These are phyloP conservation scores for Cymbopogon citratus DNA, from an alignment of 176 grass and related monocot genomes.

Conservation along the genomic window DNA sequence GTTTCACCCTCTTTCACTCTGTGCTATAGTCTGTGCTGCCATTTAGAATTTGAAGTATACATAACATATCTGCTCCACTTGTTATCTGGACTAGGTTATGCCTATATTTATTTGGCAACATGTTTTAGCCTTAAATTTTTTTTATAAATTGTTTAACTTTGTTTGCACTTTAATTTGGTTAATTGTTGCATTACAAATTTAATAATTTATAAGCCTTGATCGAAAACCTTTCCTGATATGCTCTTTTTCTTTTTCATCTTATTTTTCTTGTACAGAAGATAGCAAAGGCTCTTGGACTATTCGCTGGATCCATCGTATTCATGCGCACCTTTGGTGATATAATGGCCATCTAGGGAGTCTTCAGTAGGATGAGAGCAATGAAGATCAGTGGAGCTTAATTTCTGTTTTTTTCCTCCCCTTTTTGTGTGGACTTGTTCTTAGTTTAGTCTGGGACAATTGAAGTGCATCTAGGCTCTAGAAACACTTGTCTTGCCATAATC, in stretches of 20 bases:
- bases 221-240: background rate
- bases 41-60: background rate
- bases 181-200: background rate
- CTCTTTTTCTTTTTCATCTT: background rate
- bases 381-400: background rate
- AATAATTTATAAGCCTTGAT: background rate
- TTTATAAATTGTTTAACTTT: background rate
- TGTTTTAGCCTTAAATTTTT: background rate
- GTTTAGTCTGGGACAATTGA: background rate
- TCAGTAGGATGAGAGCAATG: background rate
- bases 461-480: background rate
- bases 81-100: background rate
- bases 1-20: too few relatives aligned
- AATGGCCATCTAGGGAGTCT: constrained; percentile 38
- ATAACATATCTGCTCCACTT: background rate
- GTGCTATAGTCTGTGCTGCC: too few relatives aligned
- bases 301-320: constrained; percentile 47
- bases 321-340: constrained; percentile 49
- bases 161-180: background rate
- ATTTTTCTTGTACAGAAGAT: constrained; percentile 32
- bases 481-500: background rate
- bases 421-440: constrained; percentile 2
- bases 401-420: background rate
- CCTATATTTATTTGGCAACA: background rate
- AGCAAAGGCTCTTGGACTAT: constrained; percentile 38